Base-by-base conservation (phyloP, 2,329 filamentous ascomycete genomes). In the Ophiostoma ulmi region DNA sequence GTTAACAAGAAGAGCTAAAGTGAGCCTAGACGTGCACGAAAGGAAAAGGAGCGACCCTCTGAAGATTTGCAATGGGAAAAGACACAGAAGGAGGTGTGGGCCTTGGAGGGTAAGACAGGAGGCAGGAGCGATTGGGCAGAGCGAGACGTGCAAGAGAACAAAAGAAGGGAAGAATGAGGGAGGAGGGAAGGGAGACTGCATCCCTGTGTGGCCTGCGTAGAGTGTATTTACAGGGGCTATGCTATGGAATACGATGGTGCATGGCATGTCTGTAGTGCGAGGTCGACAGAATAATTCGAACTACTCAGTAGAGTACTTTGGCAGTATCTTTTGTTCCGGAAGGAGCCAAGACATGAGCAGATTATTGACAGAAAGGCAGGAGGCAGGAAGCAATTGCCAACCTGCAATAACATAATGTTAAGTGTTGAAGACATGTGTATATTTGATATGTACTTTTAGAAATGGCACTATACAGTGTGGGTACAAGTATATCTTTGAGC, bases 11-110 rank as follows among this genome's bases (percentile, higher is more conserved):
- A n/a, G 61, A 38, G 35, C 31, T 61, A 14, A 2, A 31, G n/a
- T 31, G 31, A 31, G 31, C 31, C 31, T 31, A 31, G 31, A 31
- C 31, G 17, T 58, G 13, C 14, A 58, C 52, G 22, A 58, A 58
- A 58, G 52, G n/a, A 58, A 13, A 68, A 67, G 36, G 65, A 64
- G 22, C 26, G 20, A 69, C 67, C 71, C 69, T 70, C 69, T 72
- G 71, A 72, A 72, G 71, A 72, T 70, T 72, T 69, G 31, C 71
- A 58, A 68, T 66, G 63, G 67, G 67, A 22, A 58, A 58, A 22
- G 22, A 26, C 52, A 26, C n/a, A 58, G 38, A 55, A 64, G 66
- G 52, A 44, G 71, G 71, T 67, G 67, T 72, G 71, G 66, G 63
- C 48, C 69, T 61, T 14, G 52, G 35, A 36, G 26, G 26, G 31